Evolutionary conservation across 805 yeast species (phyloP).

Genomic region (Lachancea sp.): DNA sequence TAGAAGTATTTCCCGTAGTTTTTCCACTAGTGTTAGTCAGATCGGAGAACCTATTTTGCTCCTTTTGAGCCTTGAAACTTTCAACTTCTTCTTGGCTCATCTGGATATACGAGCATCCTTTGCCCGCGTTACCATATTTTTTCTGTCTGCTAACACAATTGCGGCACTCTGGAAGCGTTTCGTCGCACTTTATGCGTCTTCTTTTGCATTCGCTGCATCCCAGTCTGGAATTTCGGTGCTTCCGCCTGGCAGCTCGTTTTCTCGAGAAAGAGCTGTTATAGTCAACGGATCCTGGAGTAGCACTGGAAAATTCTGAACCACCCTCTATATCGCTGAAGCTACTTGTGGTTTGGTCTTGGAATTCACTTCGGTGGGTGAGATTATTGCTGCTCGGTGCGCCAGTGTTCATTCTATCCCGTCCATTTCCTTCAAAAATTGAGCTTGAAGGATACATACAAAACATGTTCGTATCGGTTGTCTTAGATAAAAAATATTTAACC

Average conservation of each 20-base stretch:
- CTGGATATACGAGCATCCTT: slow-evolving; percentile 8
- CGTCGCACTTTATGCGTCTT: slow-evolving; percentile 77
- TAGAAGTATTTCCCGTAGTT: neutral
- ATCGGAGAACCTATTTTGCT: neutral
- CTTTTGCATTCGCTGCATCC: slow-evolving; percentile 74
- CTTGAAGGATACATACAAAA: no score
- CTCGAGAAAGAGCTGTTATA: neutral
- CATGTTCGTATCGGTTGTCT: no score
- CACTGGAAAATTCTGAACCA: neutral
- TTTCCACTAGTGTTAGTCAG: neutral
- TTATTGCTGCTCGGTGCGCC: neutral
- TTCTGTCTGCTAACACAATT: slow-evolving; percentile 39
- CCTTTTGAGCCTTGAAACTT: neutral
- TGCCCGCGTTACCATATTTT: neutral
- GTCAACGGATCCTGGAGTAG: neutral
- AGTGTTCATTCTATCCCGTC: neutral
- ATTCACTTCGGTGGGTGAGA: neutral
- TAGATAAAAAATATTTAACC: no score
- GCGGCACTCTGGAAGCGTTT: slow-evolving; percentile 54
- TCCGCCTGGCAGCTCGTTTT: slow-evolving; percentile 40
- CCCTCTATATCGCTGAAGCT: neutral
- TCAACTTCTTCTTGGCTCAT: slow-evolving; percentile 2
- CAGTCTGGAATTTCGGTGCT: slow-evolving; percentile 64
- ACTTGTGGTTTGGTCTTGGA: neutral
- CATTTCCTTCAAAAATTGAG: neutral